Percentiles rank a stretch among this genome's conserved stretches.
Conservation (phyloP, 257 asterid species). For the Solanum chmielewskii region DNA sequence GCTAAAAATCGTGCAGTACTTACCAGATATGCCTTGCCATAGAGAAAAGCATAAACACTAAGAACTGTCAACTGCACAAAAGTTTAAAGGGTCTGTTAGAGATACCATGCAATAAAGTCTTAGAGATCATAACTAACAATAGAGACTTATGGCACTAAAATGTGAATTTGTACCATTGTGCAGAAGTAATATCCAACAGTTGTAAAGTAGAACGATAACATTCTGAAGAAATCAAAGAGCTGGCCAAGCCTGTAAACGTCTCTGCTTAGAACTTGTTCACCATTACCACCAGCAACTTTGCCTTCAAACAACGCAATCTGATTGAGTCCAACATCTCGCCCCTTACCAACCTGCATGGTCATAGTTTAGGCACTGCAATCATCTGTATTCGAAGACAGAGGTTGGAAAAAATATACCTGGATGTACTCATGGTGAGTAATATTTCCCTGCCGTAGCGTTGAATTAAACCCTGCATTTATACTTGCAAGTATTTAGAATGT, state of each 20-base stretch:
- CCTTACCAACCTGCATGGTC: constrained; percentile 81
- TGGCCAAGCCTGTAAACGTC: constrained; percentile 96
- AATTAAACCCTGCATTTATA: constrained; percentile 73
- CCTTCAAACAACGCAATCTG: constrained; percentile 98
- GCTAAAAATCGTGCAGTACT: constrained; percentile 10
- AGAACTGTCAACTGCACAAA: constrained; percentile 90
- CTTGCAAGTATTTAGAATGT: not conserved
- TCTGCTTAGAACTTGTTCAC: constrained; percentile 97
- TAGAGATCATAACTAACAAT: not conserved
- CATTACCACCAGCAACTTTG: constrained; percentile 99
- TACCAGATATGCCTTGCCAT: constrained; percentile 93
- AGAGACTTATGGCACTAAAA: not conserved
- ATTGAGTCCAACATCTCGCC: constrained; percentile 95
- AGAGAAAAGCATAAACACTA: constrained; percentile 77
- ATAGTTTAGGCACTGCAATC: constrained; percentile 8
- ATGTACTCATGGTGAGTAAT: constrained; percentile 96
- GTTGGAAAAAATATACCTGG: constrained; percentile 42
- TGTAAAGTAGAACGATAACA: constrained; percentile 94
- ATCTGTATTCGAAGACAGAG: not conserved
- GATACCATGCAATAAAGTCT: not conserved
- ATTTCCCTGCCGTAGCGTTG: constrained; percentile 97
- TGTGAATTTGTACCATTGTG: constrained; percentile 61
- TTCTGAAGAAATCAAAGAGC: constrained; percentile 93
- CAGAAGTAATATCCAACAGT: constrained; percentile 96
- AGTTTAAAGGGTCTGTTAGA: not conserved